Evolutionary conservation across 1,139 yeast genomes (phyloP).

Genomic region (Kodamaea ohmeri): DNA sequence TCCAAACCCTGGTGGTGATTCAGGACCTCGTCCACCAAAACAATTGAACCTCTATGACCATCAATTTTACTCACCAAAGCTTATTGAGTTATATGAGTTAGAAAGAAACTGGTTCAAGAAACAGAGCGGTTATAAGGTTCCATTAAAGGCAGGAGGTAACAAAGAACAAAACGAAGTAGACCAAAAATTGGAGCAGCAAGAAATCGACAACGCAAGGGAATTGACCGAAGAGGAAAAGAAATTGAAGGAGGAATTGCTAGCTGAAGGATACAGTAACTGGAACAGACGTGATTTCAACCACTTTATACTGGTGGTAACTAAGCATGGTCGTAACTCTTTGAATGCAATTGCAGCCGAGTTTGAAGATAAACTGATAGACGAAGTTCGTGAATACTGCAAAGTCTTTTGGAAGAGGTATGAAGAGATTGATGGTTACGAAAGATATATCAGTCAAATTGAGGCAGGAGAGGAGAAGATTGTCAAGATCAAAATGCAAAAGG

Average conservation of each 20-base stretch:
- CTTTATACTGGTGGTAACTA: constrained; percentile 58
- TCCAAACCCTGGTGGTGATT: constrained; percentile 27
- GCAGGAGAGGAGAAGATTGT: constrained; percentile 71
- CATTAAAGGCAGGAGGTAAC: constrained; percentile 45
- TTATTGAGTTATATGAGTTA: constrained; percentile 61
- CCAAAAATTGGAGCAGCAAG: constrained; percentile 56
- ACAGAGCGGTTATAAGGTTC: constrained; percentile 49
- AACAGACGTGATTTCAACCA: constrained; percentile 69
- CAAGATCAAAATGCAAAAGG: constrained; percentile 59
- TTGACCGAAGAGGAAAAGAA: constrained; percentile 66
- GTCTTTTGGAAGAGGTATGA: constrained; percentile 65
- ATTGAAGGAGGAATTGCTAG: constrained; percentile 51
- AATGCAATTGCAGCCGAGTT: constrained; percentile 61
- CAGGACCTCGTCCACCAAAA: constrained; percentile 64
- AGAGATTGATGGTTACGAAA: constrained; percentile 71
- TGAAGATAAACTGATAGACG: constrained; percentile 64
- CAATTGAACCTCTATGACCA: constrained; percentile 70
- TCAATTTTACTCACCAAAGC: constrained; percentile 64
- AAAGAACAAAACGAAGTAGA: constrained; percentile 44
- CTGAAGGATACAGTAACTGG: constrained; percentile 65
- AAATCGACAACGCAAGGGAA: constrained; percentile 62
- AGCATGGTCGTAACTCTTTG: constrained; percentile 67
- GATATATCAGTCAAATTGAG: constrained; percentile 64
- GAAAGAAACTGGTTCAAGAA: constrained; percentile 61
- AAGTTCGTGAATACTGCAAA: constrained; percentile 61